phyloP scores from a whole-genome alignment of 495 filamentous ascomycete species.

The Tuber borchii region DNA sequence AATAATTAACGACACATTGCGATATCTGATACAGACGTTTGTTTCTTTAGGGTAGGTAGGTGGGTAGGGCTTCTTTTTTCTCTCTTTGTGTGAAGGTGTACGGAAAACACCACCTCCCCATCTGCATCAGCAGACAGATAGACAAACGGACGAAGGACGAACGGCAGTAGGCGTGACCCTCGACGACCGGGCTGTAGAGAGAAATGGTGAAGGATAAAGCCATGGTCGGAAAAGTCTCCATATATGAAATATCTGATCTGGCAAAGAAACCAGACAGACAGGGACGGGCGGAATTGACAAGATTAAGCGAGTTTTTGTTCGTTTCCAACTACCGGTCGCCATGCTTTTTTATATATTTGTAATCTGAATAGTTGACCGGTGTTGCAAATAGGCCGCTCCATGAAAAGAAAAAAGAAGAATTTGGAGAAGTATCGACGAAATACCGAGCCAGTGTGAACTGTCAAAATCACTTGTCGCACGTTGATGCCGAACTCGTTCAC shows the following conservation, averaged over 20 bases:
- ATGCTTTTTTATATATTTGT: conserved; percentile 7
- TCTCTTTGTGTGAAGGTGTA: neutral
- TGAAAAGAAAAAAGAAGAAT: conserved; percentile 5
- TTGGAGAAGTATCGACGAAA: conserved; percentile 6
- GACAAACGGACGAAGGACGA: neutral
- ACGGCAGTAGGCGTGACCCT: neutral
- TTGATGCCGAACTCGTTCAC: conserved; percentile 1
- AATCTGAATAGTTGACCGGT: conserved; percentile 4
- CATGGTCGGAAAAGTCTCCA: neutral
- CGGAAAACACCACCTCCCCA: neutral
- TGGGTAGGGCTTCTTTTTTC: neutral
- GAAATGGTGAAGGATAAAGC: neutral
- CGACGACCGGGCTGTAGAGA: neutral
- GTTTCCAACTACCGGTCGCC: conserved; percentile 1
- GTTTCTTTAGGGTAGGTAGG: neutral
- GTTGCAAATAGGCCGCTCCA: conserved; percentile 6
- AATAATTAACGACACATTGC: conserved; percentile 6
- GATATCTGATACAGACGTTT: conserved; percentile 3
- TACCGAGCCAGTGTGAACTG: conserved; percentile 3
- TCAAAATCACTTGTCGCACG: conserved; percentile 1
- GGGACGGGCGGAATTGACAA: conserved; percentile 2
- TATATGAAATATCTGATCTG: neutral
- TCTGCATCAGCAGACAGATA: neutral
- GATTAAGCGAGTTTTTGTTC: conserved; percentile 1
- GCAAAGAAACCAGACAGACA: neutral